Percentiles rank a stretch among this genome's conserved stretches.
These are phyloP conservation scores for Yamagishiella unicocca DNA, from an alignment of 139 green algal species.

Conservation along the genomic window DNA sequence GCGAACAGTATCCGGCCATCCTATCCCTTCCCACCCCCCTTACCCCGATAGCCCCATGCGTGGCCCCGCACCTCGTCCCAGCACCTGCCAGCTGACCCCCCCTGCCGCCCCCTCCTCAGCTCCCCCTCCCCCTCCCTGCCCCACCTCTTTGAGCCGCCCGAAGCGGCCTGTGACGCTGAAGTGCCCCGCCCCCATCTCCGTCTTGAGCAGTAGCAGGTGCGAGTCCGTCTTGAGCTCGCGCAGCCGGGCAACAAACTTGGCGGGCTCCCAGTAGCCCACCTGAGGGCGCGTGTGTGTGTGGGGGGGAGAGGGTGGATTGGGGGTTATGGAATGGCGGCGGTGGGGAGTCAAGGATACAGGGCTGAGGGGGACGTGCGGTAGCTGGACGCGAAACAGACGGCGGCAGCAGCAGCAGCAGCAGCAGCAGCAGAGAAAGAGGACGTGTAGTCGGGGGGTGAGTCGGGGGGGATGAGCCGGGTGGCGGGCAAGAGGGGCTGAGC, in stretches of 20 bases:
- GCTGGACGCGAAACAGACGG: no score
- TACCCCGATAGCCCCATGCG: background rate
- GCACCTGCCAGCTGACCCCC: background rate
- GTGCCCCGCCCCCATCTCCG: slow-evolving; percentile 75
- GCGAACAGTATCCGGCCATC: background rate
- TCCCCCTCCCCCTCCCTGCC: background rate
- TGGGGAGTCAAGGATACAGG: no score
- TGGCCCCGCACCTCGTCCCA: background rate
- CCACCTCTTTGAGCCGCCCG: slow-evolving; percentile 72
- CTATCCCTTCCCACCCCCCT: background rate
- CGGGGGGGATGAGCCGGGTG: no score
- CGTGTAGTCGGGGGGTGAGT: no score
- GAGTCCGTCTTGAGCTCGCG: slow-evolving; percentile 64
- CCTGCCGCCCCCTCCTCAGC: background rate
- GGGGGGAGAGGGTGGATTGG: no score
- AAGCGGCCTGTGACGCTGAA: slow-evolving; percentile 83
- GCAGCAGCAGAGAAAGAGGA: no score
- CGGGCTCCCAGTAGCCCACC: slow-evolving; percentile 79
- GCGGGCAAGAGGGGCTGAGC: no score
- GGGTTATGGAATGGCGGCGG: no score
- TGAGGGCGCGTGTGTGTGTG: background rate
- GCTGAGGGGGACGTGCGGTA: no score
- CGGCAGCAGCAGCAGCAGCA: no score
- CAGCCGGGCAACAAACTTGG: slow-evolving; percentile 91
- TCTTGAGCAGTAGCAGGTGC: slow-evolving; percentile 83